A percentile compares a stretch with the other conserved stretches of the same genome.
Evolutionary conservation across 805 yeast genomes (phyloP).

Genomic region (Ascoidea tarda): DNA sequence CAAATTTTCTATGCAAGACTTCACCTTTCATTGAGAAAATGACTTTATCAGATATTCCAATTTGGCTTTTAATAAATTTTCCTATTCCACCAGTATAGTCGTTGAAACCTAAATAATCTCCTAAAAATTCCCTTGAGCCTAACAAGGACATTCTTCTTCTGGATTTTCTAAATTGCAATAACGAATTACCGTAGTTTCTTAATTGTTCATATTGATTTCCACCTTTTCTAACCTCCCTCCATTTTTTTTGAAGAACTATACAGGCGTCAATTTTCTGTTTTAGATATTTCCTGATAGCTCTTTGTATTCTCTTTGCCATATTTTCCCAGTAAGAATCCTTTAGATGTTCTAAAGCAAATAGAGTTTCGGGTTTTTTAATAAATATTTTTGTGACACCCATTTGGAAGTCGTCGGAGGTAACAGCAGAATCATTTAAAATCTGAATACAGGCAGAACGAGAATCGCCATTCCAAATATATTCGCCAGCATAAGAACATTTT

Average conservation of each 20-base stretch:
- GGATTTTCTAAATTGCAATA: constrained; percentile 67
- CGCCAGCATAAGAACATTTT: constrained; percentile 86
- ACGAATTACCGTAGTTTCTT: constrained; percentile 67
- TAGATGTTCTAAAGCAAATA: constrained; percentile 91
- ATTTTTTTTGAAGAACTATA: constrained; percentile 60
- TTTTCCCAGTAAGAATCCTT: constrained; percentile 96
- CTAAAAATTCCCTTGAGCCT: constrained; percentile 82
- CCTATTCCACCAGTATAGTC: constrained; percentile 60
- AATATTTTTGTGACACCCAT: constrained; percentile 86
- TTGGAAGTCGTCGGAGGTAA: constrained; percentile 75
- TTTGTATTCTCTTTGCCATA: constrained; percentile 95
- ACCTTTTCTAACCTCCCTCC: constrained; percentile 58
- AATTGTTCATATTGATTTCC: constrained; percentile 75
- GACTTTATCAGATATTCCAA: constrained; percentile 58
- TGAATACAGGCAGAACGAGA: constrained; percentile 37
- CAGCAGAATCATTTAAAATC: constrained; percentile 44
- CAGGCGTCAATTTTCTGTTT: constrained; percentile 82
- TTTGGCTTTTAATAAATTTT: constrained; percentile 52
- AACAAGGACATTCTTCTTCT: constrained; percentile 79
- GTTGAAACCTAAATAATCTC: constrained; percentile 87
- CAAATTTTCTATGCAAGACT: constrained; percentile 71
- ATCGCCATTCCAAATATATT: constrained; percentile 51
- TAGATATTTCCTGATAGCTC: constrained; percentile 85
- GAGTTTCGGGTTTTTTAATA: constrained; percentile 92
- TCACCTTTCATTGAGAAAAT: constrained; percentile 76